Conservation (phyloP, 2,329 filamentous ascomycete species). For the Talaromyces piceae region DNA sequence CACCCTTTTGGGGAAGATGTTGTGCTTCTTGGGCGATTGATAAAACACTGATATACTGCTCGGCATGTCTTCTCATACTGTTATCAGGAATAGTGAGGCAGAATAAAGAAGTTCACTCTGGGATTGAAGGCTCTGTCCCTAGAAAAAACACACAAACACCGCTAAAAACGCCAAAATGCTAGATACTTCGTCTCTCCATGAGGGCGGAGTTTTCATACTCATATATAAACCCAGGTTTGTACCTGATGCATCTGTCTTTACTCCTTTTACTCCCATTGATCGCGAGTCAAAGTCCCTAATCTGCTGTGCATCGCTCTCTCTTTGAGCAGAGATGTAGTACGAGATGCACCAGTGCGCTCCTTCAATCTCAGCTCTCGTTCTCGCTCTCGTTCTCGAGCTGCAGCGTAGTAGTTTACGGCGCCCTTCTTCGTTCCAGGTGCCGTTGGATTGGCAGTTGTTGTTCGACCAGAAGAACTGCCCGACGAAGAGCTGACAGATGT, state of each 20-base stretch:
- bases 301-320: slow-evolving; percentile 4
- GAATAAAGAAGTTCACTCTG: too few relatives aligned
- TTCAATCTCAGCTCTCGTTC: slow-evolving; percentile 47
- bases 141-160: too few relatives aligned
- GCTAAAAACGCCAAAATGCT: too few relatives aligned
- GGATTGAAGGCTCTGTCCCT: too few relatives aligned
- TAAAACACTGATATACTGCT: background rate
- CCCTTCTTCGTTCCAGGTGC: slow-evolving; percentile 50
- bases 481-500: slow-evolving; percentile 15
- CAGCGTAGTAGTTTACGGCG: slow-evolving; percentile 50
- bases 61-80: background rate
- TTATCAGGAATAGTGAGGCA: background rate
- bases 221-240: too few relatives aligned
- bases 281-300: slow-evolving; percentile 5
- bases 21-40: slow-evolving; percentile 63
- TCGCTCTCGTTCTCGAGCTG: slow-evolving; percentile 52
- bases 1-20: slow-evolving; percentile 71
- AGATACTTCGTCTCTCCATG: too few relatives aligned
- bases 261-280: slow-evolving; percentile 4
- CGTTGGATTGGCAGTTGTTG: slow-evolving; percentile 26
- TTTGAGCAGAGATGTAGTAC: slow-evolving; percentile 5
- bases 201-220: too few relatives aligned
- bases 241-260: too few relatives aligned
- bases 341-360: slow-evolving; percentile 33
- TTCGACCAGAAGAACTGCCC: slow-evolving; percentile 19